Evolutionary conservation across 2,329 filamentous ascomycete genomes (phyloP).

Genomic region (Penicillium sp.): DNA sequence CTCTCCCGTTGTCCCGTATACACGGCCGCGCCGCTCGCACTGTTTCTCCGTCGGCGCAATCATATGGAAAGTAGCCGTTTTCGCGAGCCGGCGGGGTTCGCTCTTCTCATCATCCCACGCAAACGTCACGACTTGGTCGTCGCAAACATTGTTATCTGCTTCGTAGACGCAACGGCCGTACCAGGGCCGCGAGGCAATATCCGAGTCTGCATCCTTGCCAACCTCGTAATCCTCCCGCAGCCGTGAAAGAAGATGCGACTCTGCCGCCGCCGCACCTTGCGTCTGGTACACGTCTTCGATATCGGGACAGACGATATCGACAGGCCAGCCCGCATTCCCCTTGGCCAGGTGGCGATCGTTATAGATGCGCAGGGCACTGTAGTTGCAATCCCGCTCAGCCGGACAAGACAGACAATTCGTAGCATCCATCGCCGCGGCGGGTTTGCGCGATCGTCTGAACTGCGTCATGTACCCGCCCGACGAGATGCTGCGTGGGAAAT

Average conservation of each 20-base stretch:
- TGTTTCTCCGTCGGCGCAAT: constrained; percentile 83
- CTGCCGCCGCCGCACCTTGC: constrained; percentile 50
- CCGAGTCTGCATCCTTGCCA: constrained; percentile 52
- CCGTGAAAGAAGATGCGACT: constrained; percentile 48
- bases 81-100: constrained; percentile 58
- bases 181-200: constrained; percentile 59
- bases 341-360: constrained; percentile 64
- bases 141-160: constrained; percentile 86
- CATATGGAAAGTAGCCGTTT: constrained; percentile 92
- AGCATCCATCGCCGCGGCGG: constrained; percentile 66
- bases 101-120: constrained; percentile 72
- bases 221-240: constrained; percentile 57
- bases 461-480: constrained; percentile 75
- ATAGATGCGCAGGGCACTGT: constrained; percentile 82
- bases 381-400: constrained; percentile 72
- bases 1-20: constrained; percentile 86
- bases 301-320: constrained; percentile 86
- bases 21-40: constrained; percentile 77
- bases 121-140: constrained; percentile 87
- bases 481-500: constrained; percentile 72
- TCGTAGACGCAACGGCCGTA: constrained; percentile 97
- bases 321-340: constrained; percentile 74
- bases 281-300: constrained; percentile 70
- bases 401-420: constrained; percentile 87
- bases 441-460: constrained; percentile 75